These are phyloP conservation scores for Coffea humblotiana DNA, from an alignment of 305 asterid genomes.

Conservation along the genomic window DNA sequence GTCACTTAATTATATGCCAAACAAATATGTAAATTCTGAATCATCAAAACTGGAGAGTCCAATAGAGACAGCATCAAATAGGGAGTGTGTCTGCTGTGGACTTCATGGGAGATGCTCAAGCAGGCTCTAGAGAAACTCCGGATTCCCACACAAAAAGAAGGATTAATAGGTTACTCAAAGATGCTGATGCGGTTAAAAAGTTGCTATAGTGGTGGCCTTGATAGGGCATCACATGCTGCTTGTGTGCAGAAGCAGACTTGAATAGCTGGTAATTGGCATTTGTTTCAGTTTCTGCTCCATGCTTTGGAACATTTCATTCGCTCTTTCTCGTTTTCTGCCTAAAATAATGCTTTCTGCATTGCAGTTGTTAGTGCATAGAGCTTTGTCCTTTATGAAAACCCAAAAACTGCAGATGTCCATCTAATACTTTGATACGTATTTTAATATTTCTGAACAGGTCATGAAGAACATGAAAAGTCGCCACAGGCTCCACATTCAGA, in stretches of 20 bases:
- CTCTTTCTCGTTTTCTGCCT: neutral
- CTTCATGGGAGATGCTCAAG: neutral
- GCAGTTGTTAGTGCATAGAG: neutral
- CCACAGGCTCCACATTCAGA: neutral
- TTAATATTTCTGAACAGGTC: neutral
- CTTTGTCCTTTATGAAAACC: neutral
- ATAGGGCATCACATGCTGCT: slow-evolving; percentile 14
- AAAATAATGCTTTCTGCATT: neutral
- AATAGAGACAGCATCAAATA: slow-evolving; percentile 14
- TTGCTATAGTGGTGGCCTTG: slow-evolving; percentile 17
- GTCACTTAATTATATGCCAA: slow-evolving; percentile 18
- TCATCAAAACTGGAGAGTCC: slow-evolving; percentile 7
- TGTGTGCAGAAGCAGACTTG: slow-evolving; percentile 25
- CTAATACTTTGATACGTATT: neutral
- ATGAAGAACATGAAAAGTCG: neutral
- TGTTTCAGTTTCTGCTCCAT: slow-evolving; percentile 1
- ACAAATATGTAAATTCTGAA: slow-evolving; percentile 16
- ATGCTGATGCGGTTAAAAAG: slow-evolving; percentile 13
- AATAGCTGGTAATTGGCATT: slow-evolving; percentile 14
- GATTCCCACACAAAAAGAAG: slow-evolving; percentile 20
- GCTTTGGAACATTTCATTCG: neutral
- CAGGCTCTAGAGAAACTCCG: neutral
- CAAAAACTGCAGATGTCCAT: neutral
- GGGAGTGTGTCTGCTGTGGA: slow-evolving; percentile 10
- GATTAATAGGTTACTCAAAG: slow-evolving; percentile 20